These are phyloP conservation scores for Pseudognaphalium luteoalbum DNA, from an alignment of 129 eudicot genomes.

Conservation along the genomic window DNA sequence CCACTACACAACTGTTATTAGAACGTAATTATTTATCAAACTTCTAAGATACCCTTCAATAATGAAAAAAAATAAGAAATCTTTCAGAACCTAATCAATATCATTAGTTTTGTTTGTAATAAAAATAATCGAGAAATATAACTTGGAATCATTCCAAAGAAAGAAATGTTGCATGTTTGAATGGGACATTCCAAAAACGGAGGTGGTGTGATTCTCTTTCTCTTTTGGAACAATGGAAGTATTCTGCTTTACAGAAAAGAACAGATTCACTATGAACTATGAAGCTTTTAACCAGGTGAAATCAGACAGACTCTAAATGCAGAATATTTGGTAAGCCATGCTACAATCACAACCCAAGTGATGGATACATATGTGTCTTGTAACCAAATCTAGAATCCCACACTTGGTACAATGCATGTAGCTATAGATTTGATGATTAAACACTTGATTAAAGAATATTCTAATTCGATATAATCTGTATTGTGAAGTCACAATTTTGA, in stretches of 20 bases:
- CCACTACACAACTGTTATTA: neutral
- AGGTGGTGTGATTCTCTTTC: conserved; percentile 8
- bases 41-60: conserved; percentile 10
- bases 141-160: conserved; percentile 7
- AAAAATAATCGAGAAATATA: neutral
- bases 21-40: neutral
- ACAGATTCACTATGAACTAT: conserved; percentile 13
- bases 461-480: neutral
- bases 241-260: conserved; percentile 4
- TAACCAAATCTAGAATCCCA: conserved; percentile 5
- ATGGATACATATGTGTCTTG: conserved; percentile 2
- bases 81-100: conserved; percentile 1
- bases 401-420: conserved; percentile 5
- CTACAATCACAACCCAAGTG: conserved; percentile 4
- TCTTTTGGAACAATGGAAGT: neutral
- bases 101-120: neutral
- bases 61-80: neutral
- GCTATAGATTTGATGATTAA: neutral
- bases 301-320: conserved; percentile 3
- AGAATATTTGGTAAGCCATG: neutral
- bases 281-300: neutral
- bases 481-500: neutral
- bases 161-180: conserved; percentile 1
- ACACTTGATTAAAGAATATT: conserved; percentile 5
- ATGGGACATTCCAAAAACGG: neutral